A percentile compares a stretch with the other conserved stretches of the same genome.
Evolutionary conservation across 352 stramenopile species (phyloP).

Genomic region (Blastocystis sp.): DNA sequence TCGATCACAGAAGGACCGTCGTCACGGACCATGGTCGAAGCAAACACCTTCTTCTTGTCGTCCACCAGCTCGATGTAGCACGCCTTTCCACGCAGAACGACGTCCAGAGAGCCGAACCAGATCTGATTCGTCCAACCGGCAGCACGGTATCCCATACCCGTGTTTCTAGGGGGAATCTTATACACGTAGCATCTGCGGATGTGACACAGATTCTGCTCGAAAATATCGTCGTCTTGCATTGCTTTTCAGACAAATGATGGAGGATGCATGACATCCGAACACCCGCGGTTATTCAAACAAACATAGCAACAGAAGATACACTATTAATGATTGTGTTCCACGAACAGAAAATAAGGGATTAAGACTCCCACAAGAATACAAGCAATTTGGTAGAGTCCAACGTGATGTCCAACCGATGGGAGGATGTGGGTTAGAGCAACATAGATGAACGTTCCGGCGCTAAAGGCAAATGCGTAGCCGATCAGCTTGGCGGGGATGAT

Average conservation of each 20-base stretch:
- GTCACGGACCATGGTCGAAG: constrained; percentile 21
- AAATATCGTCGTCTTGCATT: constrained; percentile 16
- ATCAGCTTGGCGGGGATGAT: constrained; percentile 7
- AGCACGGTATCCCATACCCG: constrained; percentile 56
- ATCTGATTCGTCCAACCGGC: constrained; percentile 47
- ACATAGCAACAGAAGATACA: not conserved
- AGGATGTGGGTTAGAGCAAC: constrained; percentile 28
- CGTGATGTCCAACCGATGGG: constrained; percentile 4
- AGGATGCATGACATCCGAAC: not conserved
- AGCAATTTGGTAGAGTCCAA: not conserved
- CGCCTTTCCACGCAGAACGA: not conserved
- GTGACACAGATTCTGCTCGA: constrained; percentile 21
- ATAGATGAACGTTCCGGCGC: constrained; percentile 30
- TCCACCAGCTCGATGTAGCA: constrained; percentile 27
- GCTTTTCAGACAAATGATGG: not conserved
- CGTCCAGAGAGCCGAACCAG: not conserved
- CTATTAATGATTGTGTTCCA: constrained; percentile 14
- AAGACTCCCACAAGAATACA: constrained; percentile 20
- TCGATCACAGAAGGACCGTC: constrained; percentile 49
- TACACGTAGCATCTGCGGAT: constrained; percentile 51
- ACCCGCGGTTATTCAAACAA: constrained; percentile 22
- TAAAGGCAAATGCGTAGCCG: constrained; percentile 33
- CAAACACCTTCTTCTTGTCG: constrained; percentile 34
- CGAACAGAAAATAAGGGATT: constrained; percentile 40
- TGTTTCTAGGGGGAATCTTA: constrained; percentile 47